Base-by-base conservation (phyloP, 2,329 filamentous ascomycete genomes). In the Orbilia oligospora region DNA sequence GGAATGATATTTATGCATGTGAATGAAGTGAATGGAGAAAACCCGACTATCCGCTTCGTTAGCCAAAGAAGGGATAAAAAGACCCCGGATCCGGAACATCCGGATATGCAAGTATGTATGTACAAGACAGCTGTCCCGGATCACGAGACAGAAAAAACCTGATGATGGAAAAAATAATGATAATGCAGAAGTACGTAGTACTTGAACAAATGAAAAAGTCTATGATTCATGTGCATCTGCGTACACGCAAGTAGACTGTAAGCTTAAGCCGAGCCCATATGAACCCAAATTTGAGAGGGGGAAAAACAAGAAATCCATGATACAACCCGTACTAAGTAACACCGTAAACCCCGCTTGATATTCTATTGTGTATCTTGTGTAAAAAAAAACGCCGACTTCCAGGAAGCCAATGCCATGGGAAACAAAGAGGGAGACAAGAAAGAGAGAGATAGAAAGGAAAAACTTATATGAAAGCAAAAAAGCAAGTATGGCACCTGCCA, bases 401-500 rank as follows among this genome's bases (percentile, higher is more conserved):
- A 16, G 9, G 44, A 22, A 36, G 65, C 20, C 22, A 44, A 69
- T 41, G 51, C 33, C 20, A 33, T 24, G n/a, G 33, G 20, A 51
- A 51, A 51, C 16, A 14, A 4, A 51, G n/a, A 51, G 48, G 36
- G 12, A 10, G 12, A 9, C 2, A 14, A 38, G 12, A 38, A 38
- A 9, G 36, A 38, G 12, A 27, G 22, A 18, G 5, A 46, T 9
- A 10, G 9, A 55, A 56, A 24, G 24, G 56, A 48, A 12, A 55
- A 56, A 55, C 9, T 20, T 24, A 69, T 56, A 53, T 46, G 51
- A 69, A 51, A 44, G 14, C 41, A 63, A 51, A 65, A 55, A 41
- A 68, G 46, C 56, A 70, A 51, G 51, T 46, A 58, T 36, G 36
- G 61, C 72, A 56, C 72, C 58, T 55, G 58, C 49, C 48, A 14